Base-by-base conservation (phyloP, 2,329 filamentous ascomycete species). In the Fonsecaea nubica region DNA sequence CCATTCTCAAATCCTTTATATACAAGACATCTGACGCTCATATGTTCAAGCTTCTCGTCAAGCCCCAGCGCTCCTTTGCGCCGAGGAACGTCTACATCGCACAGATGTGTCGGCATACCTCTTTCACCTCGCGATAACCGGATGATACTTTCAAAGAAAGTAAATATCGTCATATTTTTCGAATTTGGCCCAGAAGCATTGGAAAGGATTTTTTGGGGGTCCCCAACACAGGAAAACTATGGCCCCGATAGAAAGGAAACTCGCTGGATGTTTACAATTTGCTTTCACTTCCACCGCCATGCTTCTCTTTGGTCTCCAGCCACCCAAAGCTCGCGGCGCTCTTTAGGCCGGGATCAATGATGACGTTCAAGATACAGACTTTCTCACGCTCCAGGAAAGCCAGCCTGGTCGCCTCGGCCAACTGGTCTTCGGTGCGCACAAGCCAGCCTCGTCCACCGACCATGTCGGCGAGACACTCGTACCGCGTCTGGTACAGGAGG, bases 401-500 rank as follows among this genome's bases (percentile, higher is more conserved):
- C 62, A 81, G 79, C 63, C 80, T 75, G 7, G 83, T 84, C n/a
- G 84, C 85, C 60, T 72, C 75, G 65, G 77, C 78, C 65, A 87
- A 74, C 71, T 86, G 84, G 54, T 83, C 78, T n/a, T 84, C 79
- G 13, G 80, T 84, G 48, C 82, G 76, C 2, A 84, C 84, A 62
- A 85, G 77, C 69, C 79, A 84, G 2, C 85, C 85, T 59, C 80
- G 79, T 1, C 85, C 85, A 7, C 85, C 85, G 64, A 83, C 83
- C 77, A 83, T 84, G 62, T 84, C 80, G 1, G 84, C 84, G 48
- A 87, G 74, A 71, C 83, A 83, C 72, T 87, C 81, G 72, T 87
- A 88, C 15, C 80, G 75, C 0, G 84, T 84, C 73, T 87, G 82
- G 71, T 82, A 87, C 1, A 83, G 79, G 38, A 87, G 72, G 75